Base-by-base conservation (phyloP, 129 eudicot species). In the Chrysanthemum lavandulifolium region DNA sequence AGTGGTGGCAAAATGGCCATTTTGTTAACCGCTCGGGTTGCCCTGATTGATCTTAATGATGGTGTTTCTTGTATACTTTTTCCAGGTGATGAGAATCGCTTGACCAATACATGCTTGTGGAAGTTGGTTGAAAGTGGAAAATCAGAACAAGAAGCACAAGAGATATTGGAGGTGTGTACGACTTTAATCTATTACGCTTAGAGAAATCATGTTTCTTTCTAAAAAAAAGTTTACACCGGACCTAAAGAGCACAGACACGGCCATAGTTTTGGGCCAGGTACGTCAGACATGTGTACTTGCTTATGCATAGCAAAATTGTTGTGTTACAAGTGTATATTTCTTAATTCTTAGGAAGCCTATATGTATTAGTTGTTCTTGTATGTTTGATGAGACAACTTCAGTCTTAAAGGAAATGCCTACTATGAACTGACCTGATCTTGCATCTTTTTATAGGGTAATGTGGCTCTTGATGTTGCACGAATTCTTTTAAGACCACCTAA, bases 241-340 rank as follows among this genome's bases (percentile, higher is more conserved):
- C 72, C 77, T 94, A 75, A 82, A 79, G 82, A 84, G 81, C 82
- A 81, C 91, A 1, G 99, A 94, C 79, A 90, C 99, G n/a, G 99
- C 99, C 80, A 85, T 94, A 76, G 85, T 94, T 79, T 82, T 94
- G 58, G 97, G 97, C 60, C 99, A 94, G 97, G 99, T 90, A 86
- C 12, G 74, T 76, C 53, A 66, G 19, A 27, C 47, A 8, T 3
- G 29, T 68, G 61, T 40, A 31, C 61, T 33, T 47, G 31, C 23
- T 10, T 16, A 62, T 64, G 65, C 57, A 60, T 19, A 13, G 67
- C 23, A 4, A 56, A 19, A 27, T 9, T 29, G 51, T 40, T n/a
- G 25, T 61, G 59, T 53, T 12, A 33, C 43, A 6, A 36, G 45
- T 27, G 31, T 27, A 27, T 27, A 27, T 27, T 27, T 27, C 31